These are phyloP conservation scores for Aurinia saxatilis DNA, from an alignment of 345 rosid genomes.

Conservation along the genomic window DNA sequence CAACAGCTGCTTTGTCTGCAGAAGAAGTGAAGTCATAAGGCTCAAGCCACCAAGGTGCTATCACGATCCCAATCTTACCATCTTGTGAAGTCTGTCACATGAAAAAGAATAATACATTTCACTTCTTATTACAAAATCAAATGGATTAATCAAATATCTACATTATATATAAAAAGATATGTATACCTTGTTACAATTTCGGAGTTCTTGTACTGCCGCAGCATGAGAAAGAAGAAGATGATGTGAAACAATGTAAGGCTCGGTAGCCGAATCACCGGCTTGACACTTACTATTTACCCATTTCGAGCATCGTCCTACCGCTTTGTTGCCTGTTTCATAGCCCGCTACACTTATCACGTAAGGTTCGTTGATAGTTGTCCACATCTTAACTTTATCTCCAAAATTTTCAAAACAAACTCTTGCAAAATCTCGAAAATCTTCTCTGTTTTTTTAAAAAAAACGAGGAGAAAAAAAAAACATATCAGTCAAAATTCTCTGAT, in stretches of 20 bases:
- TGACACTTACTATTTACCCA: not conserved
- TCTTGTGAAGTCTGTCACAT: not conserved
- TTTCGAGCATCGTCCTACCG: slow-evolving; percentile 17
- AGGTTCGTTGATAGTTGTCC: slow-evolving; percentile 39
- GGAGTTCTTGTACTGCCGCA: not conserved
- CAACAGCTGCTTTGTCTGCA: not conserved
- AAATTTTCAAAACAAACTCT: slow-evolving; percentile 26
- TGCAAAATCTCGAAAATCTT: slow-evolving; percentile 29
- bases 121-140: no score
- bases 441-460: not conserved
- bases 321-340: slow-evolving; percentile 4
- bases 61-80: slow-evolving; percentile 1
- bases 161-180: not conserved
- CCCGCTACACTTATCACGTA: not conserved
- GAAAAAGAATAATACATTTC: no score
- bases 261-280: slow-evolving; percentile 8
- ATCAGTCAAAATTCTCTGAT: not conserved
- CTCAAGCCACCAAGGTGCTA: not conserved
- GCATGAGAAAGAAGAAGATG: slow-evolving; percentile 6
- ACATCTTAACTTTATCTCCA: slow-evolving; percentile 35
- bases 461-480: not conserved
- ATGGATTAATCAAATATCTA: not conserved
- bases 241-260: not conserved
- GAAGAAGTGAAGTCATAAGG: not conserved
- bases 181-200: not conserved